These are phyloP conservation scores for Dimocarpus longan DNA, from an alignment of 345 rosid genomes.

Conservation along the genomic window DNA sequence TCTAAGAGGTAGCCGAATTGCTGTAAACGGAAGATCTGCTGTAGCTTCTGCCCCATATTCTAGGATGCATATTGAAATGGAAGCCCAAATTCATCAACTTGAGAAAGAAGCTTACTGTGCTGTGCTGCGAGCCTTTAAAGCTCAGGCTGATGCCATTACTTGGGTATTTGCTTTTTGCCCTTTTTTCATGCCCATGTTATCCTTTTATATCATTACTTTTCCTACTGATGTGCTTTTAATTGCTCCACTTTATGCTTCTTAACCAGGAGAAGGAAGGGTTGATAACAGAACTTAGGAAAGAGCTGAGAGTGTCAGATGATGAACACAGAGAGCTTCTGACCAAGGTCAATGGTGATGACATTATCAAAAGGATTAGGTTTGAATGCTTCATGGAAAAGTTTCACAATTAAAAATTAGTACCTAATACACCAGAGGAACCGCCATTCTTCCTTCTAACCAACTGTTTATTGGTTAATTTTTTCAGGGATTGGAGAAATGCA, in stretches of 20 bases:
- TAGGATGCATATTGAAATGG: constrained; percentile 61
- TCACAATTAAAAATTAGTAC: constrained; percentile 10
- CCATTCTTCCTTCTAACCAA: constrained; percentile 14
- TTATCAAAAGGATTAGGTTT: constrained; percentile 81
- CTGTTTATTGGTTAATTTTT: constrained; percentile 20
- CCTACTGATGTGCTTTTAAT: constrained; percentile 6
- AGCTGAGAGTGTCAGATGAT: constrained; percentile 92
- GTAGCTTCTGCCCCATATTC: constrained; percentile 42
- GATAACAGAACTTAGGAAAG: constrained; percentile 94
- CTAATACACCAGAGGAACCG: constrained; percentile 3
- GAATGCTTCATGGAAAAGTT: constrained; percentile 29
- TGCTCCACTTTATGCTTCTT: background rate
- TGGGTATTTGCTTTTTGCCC: constrained; percentile 62
- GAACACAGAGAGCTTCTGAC: constrained; percentile 91
- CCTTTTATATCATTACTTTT: background rate
- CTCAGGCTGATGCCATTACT: constrained; percentile 95
- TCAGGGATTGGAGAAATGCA: constrained; percentile 90
- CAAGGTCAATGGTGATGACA: constrained; percentile 82
- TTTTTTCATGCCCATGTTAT: background rate
- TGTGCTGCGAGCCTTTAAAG: constrained; percentile 94
- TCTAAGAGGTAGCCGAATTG: constrained; percentile 33
- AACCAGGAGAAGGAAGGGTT: constrained; percentile 88
- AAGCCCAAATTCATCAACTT: constrained; percentile 83
- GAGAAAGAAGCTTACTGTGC: constrained; percentile 98
- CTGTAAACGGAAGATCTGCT: constrained; percentile 44